These are phyloP conservation scores for Dothistroma pini DNA, from an alignment of 2,329 filamentous ascomycete species.

Conservation along the genomic window DNA sequence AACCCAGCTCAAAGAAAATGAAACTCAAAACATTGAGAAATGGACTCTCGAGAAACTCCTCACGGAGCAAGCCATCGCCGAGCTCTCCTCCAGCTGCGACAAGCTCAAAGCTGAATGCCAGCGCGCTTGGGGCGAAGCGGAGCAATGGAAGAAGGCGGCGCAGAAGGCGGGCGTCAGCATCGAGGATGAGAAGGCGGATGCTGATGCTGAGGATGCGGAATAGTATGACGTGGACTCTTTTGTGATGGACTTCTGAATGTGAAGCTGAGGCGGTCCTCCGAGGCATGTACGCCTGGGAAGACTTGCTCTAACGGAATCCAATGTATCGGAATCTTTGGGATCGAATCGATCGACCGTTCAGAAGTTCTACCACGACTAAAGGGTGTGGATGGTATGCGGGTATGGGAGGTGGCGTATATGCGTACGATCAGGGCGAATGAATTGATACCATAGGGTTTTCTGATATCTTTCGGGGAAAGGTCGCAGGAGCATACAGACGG, in stretches of 20 bases:
- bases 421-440: neutral
- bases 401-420: neutral
- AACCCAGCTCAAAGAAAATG: conserved; percentile 88
- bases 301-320: neutral
- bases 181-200: conserved; percentile 22
- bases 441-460: neutral
- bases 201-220: conserved; percentile 16
- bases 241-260: neutral
- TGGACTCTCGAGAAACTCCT: conserved; percentile 89
- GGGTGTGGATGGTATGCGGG: neutral
- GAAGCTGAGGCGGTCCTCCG: neutral
- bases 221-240: conserved; percentile 1
- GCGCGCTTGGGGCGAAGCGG: conserved; percentile 70
- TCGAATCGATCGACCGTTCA: neutral
- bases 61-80: conserved; percentile 82
- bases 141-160: conserved; percentile 67
- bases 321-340: neutral
- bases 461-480: neutral
- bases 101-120: conserved; percentile 80
- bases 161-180: conserved; percentile 30
- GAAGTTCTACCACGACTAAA: neutral
- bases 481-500: neutral
- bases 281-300: neutral
- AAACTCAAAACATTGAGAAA: conserved; percentile 89
- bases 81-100: conserved; percentile 82